Base-by-base conservation (phyloP, 75 land plant species). In the Sequoia sempervirens region DNA sequence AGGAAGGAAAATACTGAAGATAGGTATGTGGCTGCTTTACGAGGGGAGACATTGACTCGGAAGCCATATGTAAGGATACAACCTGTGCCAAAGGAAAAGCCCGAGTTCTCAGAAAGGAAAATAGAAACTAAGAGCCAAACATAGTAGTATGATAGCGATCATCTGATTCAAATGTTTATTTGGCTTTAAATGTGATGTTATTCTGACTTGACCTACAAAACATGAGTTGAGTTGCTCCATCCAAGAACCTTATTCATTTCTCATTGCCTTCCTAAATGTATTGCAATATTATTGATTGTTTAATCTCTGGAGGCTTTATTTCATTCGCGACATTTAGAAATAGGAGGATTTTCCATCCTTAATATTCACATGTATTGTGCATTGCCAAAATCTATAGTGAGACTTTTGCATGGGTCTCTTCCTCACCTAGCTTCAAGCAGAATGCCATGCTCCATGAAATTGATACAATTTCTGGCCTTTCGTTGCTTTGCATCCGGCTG, bases 1-100 rank as follows among this genome's bases (percentile, higher is more conserved):
- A 80, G 95, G 47, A 96, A 96, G 79, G 96, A 96, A 85, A 90
- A 95, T 69, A 96, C 94, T 30, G 92, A 93, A 87, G 98, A 96
- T 84, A 82, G 98, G 50, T 96, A 96, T 89, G 93, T 89, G 36
- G 98, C 98, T 83, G 98, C 98, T 58, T 81, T 96, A 85, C 91
- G 90, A 84, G 98, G 98, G 56, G 96, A 96, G 85, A 96, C 98
- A 28, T 78, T 96, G 86, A 95, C 91, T 37, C 89, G 98, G 56
- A 93, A 96, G 1, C 97, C 98, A 12, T 93, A 89, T 68, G 89
- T 83, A 53, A 88, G 96, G 80, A 95, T 96, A 80, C 94, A 93
- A 56, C 89, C 91, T n/a, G 82, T 89, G n/a, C 87, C 87, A 23
- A 81, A 88, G 53, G 82, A 80, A 74, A 52, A 41, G 80, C 73